Percentiles rank a stretch among this genome's conserved stretches.
These are phyloP conservation scores for Aspergillus versicolor DNA, from an alignment of 2,329 filamentous ascomycete species.

Conservation along the genomic window DNA sequence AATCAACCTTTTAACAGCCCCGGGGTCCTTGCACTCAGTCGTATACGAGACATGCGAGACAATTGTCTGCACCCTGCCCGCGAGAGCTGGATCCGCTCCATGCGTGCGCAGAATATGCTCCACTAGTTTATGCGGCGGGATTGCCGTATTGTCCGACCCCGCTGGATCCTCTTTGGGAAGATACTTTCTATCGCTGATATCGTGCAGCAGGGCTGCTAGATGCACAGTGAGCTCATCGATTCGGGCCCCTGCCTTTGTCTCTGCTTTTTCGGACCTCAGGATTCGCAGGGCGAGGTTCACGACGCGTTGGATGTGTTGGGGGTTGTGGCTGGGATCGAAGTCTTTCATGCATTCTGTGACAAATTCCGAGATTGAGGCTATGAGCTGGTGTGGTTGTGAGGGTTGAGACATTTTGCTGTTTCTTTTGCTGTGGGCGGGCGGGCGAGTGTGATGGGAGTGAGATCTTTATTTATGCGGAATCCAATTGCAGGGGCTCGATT, in stretches of 20 bases:
- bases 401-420: constrained; percentile 42
- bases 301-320: constrained; percentile 14
- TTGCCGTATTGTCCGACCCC: neutral
- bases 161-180: constrained; percentile 5
- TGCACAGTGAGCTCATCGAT: constrained; percentile 3
- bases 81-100: neutral
- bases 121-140: constrained; percentile 6
- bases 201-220: constrained; percentile 13
- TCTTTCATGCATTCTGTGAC: constrained; percentile 15
- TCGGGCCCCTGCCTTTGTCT: neutral
- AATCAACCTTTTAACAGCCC: constrained; percentile 57
- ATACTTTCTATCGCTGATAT: constrained; percentile 17
- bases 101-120: constrained; percentile 3
- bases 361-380: constrained; percentile 65
- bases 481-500: too few relatives aligned
- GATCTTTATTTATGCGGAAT: too few relatives aligned
- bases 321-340: constrained; percentile 18
- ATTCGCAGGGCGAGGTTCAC: constrained; percentile 10
- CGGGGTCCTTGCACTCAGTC: constrained; percentile 11
- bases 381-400: constrained; percentile 46
- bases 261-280: constrained; percentile 2
- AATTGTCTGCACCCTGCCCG: constrained; percentile 7
- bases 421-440: neutral
- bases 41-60: constrained; percentile 19
- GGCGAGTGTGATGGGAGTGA: too few relatives aligned